Conservation (phyloP, 192 early-diverging fungal genomes). For the Polychytrium aggregatum region DNA sequence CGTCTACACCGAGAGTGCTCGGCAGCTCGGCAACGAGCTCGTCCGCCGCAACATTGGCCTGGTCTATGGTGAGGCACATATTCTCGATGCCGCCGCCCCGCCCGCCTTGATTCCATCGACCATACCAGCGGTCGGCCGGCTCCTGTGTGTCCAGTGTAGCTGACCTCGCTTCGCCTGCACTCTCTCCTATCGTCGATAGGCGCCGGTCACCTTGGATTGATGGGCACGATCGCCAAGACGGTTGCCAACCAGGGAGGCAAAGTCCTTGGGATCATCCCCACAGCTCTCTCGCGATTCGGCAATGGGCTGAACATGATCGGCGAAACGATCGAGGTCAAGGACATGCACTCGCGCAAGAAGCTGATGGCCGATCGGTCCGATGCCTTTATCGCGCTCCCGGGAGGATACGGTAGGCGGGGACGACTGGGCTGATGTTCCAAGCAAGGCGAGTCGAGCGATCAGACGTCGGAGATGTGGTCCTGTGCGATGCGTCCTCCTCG, state of each 20-base stretch:
- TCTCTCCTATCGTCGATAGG: constrained; percentile 25
- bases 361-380: constrained; percentile 54
- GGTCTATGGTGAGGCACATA: background rate
- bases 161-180: background rate
- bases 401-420: constrained; percentile 71
- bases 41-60: background rate
- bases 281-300: no score
- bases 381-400: constrained; percentile 76
- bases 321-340: constrained; percentile 47
- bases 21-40: constrained; percentile 7
- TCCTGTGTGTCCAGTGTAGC: background rate
- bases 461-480: no score
- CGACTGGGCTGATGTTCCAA: no score
- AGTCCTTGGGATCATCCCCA: constrained; percentile 68
- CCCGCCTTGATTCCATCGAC: no score
- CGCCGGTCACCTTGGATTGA: constrained; percentile 43
- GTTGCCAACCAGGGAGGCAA: constrained; percentile 43
- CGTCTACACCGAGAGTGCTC: constrained; percentile 11
- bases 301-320: constrained; percentile 28
- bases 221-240: constrained; percentile 71
- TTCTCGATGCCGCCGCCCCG: no score
- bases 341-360: constrained; percentile 78
- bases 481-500: no score
- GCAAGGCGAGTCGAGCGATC: no score
- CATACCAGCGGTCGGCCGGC: background rate